Evolutionary conservation across 228 moss, liverwort and hornwort species (phyloP).

Genomic region (Sphagnum magellanicum): DNA sequence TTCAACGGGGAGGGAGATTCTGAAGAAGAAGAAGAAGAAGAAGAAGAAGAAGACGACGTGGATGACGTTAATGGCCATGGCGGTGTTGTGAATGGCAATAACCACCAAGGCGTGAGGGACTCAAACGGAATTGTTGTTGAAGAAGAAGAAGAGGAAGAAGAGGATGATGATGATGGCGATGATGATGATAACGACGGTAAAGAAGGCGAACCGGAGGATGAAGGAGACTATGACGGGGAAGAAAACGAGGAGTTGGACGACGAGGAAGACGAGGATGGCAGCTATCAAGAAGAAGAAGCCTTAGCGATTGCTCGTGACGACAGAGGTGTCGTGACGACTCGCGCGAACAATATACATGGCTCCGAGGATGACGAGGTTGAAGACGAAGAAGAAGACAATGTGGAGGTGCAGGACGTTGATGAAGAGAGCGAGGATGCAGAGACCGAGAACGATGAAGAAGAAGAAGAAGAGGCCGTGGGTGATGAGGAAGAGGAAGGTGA

Average conservation of each 20-base stretch:
- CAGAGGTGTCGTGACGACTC: constrained; percentile 6
- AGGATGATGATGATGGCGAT: constrained; percentile 35
- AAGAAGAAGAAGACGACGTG: too few relatives aligned
- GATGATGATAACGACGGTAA: constrained; percentile 51
- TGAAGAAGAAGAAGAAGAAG: too few relatives aligned
- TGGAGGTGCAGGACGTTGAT: constrained; percentile 67
- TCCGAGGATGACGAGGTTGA: constrained; percentile 70
- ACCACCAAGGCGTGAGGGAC: constrained; percentile 45
- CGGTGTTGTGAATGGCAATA: too few relatives aligned
- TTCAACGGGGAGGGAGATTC: too few relatives aligned
- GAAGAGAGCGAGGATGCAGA: constrained; percentile 62
- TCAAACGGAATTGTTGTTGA: constrained; percentile 35
- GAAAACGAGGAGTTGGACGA: constrained; percentile 49
- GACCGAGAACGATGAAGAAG: constrained; percentile 44
- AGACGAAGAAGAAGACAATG: constrained; percentile 63
- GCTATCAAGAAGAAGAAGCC: constrained; percentile 59
- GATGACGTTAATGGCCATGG: too few relatives aligned
- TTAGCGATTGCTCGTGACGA: constrained; percentile 23
- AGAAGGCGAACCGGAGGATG: constrained; percentile 54
- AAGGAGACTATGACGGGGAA: constrained; percentile 46
- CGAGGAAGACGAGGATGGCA: constrained; percentile 63
- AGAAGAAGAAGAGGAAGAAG: constrained; percentile 49
- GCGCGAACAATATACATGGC: constrained; percentile 26
- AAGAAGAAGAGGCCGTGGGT: constrained; percentile 19
- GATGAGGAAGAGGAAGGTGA: constrained; percentile 55